Conservation (phyloP, 805 yeast genomes). For the Schwanniomyces sp. region DNA sequence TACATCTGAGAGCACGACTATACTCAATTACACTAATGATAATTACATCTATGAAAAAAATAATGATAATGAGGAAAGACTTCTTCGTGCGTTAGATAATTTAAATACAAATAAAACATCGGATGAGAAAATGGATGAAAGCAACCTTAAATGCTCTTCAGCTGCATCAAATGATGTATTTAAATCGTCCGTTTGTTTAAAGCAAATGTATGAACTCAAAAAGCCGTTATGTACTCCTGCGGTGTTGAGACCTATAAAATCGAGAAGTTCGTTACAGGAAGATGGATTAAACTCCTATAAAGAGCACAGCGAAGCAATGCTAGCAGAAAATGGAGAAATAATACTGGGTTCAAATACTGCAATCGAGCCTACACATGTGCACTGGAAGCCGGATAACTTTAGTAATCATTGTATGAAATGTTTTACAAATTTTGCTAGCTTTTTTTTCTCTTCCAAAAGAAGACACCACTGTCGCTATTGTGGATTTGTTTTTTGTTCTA, state of each 20-base stretch:
- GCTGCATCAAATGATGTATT: neutral
- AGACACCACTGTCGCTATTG: slow-evolving; percentile 56
- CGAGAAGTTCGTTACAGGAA: neutral
- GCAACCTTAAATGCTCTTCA: slow-evolving; percentile 3
- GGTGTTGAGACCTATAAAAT: slow-evolving; percentile 43
- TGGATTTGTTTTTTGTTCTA: slow-evolving; percentile 46
- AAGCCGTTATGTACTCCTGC: slow-evolving; percentile 53
- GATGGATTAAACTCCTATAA: neutral
- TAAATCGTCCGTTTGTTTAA: slow-evolving; percentile 9
- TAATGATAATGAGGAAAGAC: slow-evolving; percentile 13
- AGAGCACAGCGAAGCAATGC: neutral
- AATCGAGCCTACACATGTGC: slow-evolving; percentile 49
- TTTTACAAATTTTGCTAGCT: slow-evolving; percentile 30
- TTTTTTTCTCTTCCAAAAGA: slow-evolving; percentile 26
- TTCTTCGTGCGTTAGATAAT: slow-evolving; percentile 20
- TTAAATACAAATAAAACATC: slow-evolving; percentile 20
- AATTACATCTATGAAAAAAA: slow-evolving; percentile 21
- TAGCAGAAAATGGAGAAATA: slow-evolving; percentile 11
- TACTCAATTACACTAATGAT: slow-evolving; percentile 16
- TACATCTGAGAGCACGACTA: slow-evolving; percentile 7
- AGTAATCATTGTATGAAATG: slow-evolving; percentile 45
- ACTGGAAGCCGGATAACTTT: slow-evolving; percentile 50
- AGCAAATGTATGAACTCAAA: slow-evolving; percentile 49
- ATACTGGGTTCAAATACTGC: slow-evolving; percentile 7
- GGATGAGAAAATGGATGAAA: slow-evolving; percentile 11